A percentile compares a stretch with the other conserved stretches of the same genome.
phyloP scores from a whole-genome alignment of 1,284 basidiomycete species.

The Phellinidium pouzarii region DNA sequence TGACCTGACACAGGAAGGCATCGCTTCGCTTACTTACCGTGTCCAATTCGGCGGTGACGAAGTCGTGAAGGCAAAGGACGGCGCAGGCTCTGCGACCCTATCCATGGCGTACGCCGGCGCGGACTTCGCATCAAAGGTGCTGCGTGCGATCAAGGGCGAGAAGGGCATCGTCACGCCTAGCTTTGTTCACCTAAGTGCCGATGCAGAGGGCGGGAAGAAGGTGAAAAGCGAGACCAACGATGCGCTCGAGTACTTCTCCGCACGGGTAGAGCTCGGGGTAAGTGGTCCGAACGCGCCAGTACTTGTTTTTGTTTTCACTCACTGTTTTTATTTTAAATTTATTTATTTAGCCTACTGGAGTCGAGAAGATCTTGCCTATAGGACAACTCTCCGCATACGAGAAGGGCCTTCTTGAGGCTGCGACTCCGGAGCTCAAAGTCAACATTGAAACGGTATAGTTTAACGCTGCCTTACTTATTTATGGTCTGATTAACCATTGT shows the following conservation, averaged over 20 bases:
- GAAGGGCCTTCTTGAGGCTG: slow-evolving; percentile 68
- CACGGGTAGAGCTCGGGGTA: slow-evolving; percentile 79
- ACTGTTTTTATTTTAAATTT: slow-evolving; percentile 9
- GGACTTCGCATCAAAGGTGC: slow-evolving; percentile 73
- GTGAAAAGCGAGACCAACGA: slow-evolving; percentile 55
- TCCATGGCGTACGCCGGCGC: slow-evolving; percentile 75
- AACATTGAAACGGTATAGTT: slow-evolving; percentile 71
- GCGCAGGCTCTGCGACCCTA: slow-evolving; percentile 69
- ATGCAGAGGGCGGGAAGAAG: slow-evolving; percentile 60
- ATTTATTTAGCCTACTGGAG: slow-evolving; percentile 58
- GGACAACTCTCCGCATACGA: slow-evolving; percentile 72
- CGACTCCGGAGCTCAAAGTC: slow-evolving; percentile 70
- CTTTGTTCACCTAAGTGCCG: slow-evolving; percentile 79
- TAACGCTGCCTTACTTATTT: not conserved
- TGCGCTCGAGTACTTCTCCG: slow-evolving; percentile 74
- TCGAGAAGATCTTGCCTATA: slow-evolving; percentile 73
- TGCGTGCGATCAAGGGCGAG: slow-evolving; percentile 86
- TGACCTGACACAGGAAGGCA: slow-evolving; percentile 42
- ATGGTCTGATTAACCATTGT: slow-evolving; percentile 1
- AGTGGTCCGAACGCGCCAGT: slow-evolving; percentile 27
- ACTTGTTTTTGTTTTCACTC: slow-evolving; percentile 14
- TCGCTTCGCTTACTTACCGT: slow-evolving; percentile 54
- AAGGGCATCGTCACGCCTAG: slow-evolving; percentile 80
- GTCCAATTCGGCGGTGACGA: slow-evolving; percentile 79
- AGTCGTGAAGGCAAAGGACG: slow-evolving; percentile 79